Conservation (phyloP, 2,329 filamentous ascomycete species). For the Pyrenochaeta sp. region DNA sequence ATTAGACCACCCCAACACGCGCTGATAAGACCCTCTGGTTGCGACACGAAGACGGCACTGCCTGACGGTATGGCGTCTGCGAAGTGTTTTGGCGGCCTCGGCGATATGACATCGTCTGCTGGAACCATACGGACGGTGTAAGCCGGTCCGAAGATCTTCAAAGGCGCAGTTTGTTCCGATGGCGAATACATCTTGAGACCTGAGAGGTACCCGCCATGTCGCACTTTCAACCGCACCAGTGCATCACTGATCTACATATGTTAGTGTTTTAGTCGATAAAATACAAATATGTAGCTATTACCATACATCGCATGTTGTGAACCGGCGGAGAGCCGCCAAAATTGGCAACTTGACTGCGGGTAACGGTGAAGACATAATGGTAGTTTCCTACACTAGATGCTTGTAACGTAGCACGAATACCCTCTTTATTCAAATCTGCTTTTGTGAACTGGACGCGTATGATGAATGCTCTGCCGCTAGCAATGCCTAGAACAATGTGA, state of each 20-base stretch:
- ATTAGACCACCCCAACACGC: slow-evolving; percentile 65
- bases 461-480: no score
- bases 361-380: no score
- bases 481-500: no score
- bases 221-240: slow-evolving; percentile 6
- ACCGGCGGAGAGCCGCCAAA: slow-evolving; percentile 7
- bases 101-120: slow-evolving; percentile 55
- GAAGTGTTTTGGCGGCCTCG: slow-evolving; percentile 43
- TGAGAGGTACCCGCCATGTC: slow-evolving; percentile 58
- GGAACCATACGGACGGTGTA: slow-evolving; percentile 64
- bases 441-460: no score
- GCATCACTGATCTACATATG: slow-evolving; percentile 8
- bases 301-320: slow-evolving; percentile 12
- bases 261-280: no score
- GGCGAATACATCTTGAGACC: slow-evolving; percentile 66
- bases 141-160: slow-evolving; percentile 64
- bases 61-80: slow-evolving; percentile 9
- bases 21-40: slow-evolving; percentile 56
- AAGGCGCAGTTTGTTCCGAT: slow-evolving; percentile 58
- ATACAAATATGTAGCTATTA: neutral
- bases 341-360: neutral
- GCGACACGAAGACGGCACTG: slow-evolving; percentile 55
- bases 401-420: no score
- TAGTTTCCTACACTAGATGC: no score
- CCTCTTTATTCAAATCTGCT: no score